Evolutionary conservation across 768 basidiomycete genomes (phyloP), one percentile per base, ranked within the genome.

Genomic region (Boletus sensibilis): DNA sequence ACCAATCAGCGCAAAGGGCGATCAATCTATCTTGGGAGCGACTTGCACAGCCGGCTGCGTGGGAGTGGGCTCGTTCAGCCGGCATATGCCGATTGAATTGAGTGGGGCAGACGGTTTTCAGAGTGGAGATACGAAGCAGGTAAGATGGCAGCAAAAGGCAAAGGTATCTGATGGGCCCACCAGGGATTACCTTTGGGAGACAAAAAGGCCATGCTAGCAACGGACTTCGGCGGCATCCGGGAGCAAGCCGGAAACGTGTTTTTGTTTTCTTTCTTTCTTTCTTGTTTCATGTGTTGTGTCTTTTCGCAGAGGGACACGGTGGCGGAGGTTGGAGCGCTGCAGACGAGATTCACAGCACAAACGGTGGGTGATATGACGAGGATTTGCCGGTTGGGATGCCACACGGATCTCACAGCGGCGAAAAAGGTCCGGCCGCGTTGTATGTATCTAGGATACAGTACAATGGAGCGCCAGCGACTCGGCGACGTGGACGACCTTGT

Each of bases 81-180:
- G 69, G 69, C 11, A 38, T 2, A 50, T 57, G 47, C 69, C 69
- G 69, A 72, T 38, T 72, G 64, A 72, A 72, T 69, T 46, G 61
- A 7, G 58, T 56, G 60, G 60, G 50, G 53, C 57, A 18, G 18
- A 48, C 40, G 43, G 25, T 41, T 29, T 31, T 44, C 31, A 55
- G 25, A 58, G 64, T 61, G 64, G 67, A 61, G 68, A 69, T 67
- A 68, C 45, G 57, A 54, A 37, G 55, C 57, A n/a, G 50, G 39
- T 41, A 48, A 45, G 58, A 57, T 43, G 53, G 27, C 29, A 59
- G 55, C 51, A 50, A 49, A 31, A 46, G 21, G 10, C 34, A 44
- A 55, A 47, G 57, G 52, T 23, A 16, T 60, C 9, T 49, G 54
- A 53, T 50, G 55, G 49, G 41, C 14, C 41, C n/a, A 37, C 27